phyloP scores from a whole-genome alignment of 1,139 yeast genomes.

The Sugiyamaella sp. region DNA sequence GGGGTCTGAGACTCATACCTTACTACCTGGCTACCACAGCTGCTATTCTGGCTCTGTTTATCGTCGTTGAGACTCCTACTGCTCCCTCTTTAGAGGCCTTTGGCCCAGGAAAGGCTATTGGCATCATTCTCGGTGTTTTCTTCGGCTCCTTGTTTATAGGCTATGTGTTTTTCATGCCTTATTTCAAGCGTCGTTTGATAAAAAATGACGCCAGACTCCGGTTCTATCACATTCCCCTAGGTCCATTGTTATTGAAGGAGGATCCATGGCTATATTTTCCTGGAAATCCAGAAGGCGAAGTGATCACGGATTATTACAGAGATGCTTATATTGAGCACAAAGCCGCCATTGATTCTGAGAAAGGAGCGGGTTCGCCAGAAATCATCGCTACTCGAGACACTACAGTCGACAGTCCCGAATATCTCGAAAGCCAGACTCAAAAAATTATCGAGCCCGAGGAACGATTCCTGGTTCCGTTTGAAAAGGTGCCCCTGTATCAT shows the following conservation, averaged over 20 bases:
- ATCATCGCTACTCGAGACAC: conserved; percentile 25
- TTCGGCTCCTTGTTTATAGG: conserved; percentile 57
- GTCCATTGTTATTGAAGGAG: conserved; percentile 58
- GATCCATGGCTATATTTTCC: conserved; percentile 73
- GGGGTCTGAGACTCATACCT: conserved; percentile 64
- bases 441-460: conserved; percentile 17
- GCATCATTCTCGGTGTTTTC: conserved; percentile 62
- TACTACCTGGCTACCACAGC: conserved; percentile 62
- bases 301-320: conserved; percentile 67
- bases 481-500: conserved; percentile 26
- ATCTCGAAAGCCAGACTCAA: too few relatives aligned
- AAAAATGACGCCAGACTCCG: conserved; percentile 68
- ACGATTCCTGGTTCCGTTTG: conserved; percentile 16
- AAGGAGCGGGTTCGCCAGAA: conserved; percentile 21
- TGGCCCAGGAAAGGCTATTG: conserved; percentile 26
- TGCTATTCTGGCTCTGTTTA: conserved; percentile 61
- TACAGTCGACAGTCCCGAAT: conserved; percentile 8
- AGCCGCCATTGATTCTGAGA: conserved; percentile 33
- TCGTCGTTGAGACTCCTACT: conserved; percentile 40
- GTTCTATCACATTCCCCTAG: conserved; percentile 59
- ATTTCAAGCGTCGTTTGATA: conserved; percentile 60
- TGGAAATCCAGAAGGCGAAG: conserved; percentile 44
- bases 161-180: conserved; percentile 62
- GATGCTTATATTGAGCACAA: conserved; percentile 46
- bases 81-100: conserved; percentile 30